Base-by-base conservation (phyloP, 2,329 filamentous ascomycete species). In the Botrytis cinerea region DNA sequence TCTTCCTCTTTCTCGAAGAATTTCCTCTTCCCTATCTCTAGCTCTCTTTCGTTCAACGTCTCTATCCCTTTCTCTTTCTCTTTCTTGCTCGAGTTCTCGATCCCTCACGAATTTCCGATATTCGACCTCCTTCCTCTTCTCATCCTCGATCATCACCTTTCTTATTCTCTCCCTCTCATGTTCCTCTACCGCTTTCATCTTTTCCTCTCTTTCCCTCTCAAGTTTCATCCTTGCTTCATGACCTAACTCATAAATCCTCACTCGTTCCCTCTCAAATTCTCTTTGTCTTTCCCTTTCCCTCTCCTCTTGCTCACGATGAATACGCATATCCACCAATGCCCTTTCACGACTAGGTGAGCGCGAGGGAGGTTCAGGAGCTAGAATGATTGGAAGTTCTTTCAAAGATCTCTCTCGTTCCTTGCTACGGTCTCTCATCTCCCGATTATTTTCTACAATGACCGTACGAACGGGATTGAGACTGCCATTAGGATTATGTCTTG, bases 401-500 rank as follows among this genome's bases (percentile, higher is more conserved):
- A 54, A 45, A 18, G 48, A 28, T 25, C 64, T 60, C 32, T 63
- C 51, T 25, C 70, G 48, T 45, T 73, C 70, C 51, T 35, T 68
- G 60, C 40, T 73, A 67, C 40, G 35, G 18, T 69, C 71, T 18
- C 51, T 72, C 32, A 28, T 61, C 2, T 69, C 63, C 12, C n/a
- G 46, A 46, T 72, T 48, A 9, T 72, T 63, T 28, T 69, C 71
- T 25, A 69, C 54, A 6, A 72, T 8, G 71, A 75, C 51, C 59
- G 68, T 67, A 63, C 73, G 63, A 18, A 76, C 74, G 62, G 64
- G 71, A 20, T 70, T 60, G 68, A 73, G 74, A 54, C 75, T 74
- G 51, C 74, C 51, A 79, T 66, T 22, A 75, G 73, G 60, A 78
- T 76, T 22, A 73, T 74, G 40, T 75, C 70, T 32, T 74, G 75